Evolutionary conservation across 306 rosid species (phyloP).

Genomic region (Ochetophila trinervis): DNA sequence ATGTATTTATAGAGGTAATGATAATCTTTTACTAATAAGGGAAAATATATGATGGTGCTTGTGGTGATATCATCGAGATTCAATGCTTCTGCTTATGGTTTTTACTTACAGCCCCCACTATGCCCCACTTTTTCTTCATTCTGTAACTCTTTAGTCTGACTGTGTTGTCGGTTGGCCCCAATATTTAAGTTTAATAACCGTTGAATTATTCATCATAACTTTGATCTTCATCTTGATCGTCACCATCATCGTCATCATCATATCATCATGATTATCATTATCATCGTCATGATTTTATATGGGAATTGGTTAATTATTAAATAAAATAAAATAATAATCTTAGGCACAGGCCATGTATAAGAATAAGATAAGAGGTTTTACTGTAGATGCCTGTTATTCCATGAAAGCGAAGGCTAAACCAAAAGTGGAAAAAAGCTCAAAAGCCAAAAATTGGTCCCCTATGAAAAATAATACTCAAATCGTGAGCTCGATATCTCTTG

Average conservation of each 20-base stretch:
- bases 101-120: neutral
- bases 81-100: slow-evolving; percentile 26
- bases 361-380: neutral
- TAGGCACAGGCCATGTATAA: neutral
- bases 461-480: neutral
- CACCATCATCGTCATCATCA: no score
- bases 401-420: slow-evolving; percentile 9
- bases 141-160: neutral
- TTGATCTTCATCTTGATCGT: no score
- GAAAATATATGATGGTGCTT: slow-evolving; percentile 8
- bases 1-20: slow-evolving; percentile 13
- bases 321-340: neutral
- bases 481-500: neutral
- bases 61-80: slow-evolving; percentile 28
- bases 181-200: no score
- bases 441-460: slow-evolving; percentile 5
- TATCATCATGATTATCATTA: no score
- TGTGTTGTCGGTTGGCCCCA: neutral
- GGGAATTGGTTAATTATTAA: no score
- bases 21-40: slow-evolving; percentile 22
- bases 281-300: no score
- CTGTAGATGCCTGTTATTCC: neutral
- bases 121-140: slow-evolving; percentile 14
- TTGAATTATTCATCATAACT: no score
- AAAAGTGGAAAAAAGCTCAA: neutral